These are phyloP conservation scores for Lactarius evosmus DNA, from an alignment of 768 basidiomycete species.

Conservation along the genomic window DNA sequence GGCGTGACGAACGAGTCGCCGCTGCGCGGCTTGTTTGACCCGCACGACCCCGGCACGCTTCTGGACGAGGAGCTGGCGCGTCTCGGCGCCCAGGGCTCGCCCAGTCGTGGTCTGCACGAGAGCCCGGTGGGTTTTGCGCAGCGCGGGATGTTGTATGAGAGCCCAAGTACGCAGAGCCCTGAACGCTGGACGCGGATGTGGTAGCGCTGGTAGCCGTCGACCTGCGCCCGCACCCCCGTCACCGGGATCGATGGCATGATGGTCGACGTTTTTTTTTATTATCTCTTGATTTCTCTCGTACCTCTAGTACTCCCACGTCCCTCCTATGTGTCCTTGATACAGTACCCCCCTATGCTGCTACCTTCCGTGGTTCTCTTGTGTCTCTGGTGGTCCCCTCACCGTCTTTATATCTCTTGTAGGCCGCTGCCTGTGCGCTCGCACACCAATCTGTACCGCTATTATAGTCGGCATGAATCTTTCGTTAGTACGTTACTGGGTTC, in stretches of 20 bases:
- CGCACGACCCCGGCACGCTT: constrained; percentile 63
- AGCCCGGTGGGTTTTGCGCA: constrained; percentile 67
- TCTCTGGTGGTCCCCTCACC: background rate
- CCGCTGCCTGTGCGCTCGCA: constrained; percentile 4
- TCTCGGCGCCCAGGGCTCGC: constrained; percentile 30
- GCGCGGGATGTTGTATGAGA: constrained; percentile 64
- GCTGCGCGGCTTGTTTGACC: constrained; percentile 58
- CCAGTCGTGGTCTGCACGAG: constrained; percentile 38
- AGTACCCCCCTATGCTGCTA: background rate
- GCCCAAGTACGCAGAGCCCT: constrained; percentile 62
- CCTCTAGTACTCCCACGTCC: background rate
- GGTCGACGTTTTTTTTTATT: background rate
- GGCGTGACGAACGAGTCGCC: constrained; percentile 39
- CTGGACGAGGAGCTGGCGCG: constrained; percentile 72
- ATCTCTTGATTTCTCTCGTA: too few species aligned
- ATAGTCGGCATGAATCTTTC: constrained; percentile 7
- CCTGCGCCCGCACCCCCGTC: background rate
- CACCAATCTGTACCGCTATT: constrained; percentile 22
- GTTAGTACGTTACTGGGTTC: background rate
- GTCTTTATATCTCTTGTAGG: background rate
- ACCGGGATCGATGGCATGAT: background rate
- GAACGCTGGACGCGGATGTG: constrained; percentile 43
- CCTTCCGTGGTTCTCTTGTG: background rate
- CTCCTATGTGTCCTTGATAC: background rate
- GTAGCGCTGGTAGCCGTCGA: constrained; percentile 21